Evolutionary conservation across 345 rosid genomes (phyloP), one percentile per base, ranked within the genome.

Genomic region (Lumnitzera racemosa): DNA sequence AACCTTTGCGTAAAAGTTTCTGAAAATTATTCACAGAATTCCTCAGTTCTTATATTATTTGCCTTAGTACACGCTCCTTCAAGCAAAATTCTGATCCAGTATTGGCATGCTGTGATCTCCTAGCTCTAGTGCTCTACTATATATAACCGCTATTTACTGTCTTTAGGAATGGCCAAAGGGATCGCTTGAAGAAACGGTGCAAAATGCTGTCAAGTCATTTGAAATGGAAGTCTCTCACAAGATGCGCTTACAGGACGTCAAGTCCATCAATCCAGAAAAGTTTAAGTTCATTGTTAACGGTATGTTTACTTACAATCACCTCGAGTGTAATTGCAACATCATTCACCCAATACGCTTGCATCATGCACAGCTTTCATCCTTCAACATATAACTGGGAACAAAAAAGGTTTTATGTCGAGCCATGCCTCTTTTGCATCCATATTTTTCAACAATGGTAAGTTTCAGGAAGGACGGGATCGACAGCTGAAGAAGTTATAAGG

Each of bases 221-320:
- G 98, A 89, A 73, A 89, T 85, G 98, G 96, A 91, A 67, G 46
- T 89, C 29, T 79, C 92, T 8, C 89, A 89, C 70, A 91, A 91
- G 72, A 76, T 73, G 43, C 86, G 76, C 23, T 69, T 87, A 14
- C 74, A 78, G 25, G 98, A 89, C 64, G 70, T 91, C 73, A 87
- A 76, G 77, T 81, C 89, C 59, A 83, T 87, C 1, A 84, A 82
- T 46, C 87, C 88, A 11, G 81, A 83, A 0, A 85, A 81, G 56
- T 91, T 91, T 70, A 81, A 79, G 76, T 83, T 88, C 25, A 58
- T 83, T 47, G 95, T 91, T 24, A 91, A 91, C 64, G 96, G 98
- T 90, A 77, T n/a, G 13, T 31, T 6, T 29, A 23, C 49, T 16
- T n/a, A 9, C 36, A 16, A n/a, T 48, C 15, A 13, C 46, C 60